A percentile compares a stretch with the other conserved stretches of the same genome.
Conservation (phyloP, 371 early-diverging fungal genomes). For the Mortierella sp. region DNA sequence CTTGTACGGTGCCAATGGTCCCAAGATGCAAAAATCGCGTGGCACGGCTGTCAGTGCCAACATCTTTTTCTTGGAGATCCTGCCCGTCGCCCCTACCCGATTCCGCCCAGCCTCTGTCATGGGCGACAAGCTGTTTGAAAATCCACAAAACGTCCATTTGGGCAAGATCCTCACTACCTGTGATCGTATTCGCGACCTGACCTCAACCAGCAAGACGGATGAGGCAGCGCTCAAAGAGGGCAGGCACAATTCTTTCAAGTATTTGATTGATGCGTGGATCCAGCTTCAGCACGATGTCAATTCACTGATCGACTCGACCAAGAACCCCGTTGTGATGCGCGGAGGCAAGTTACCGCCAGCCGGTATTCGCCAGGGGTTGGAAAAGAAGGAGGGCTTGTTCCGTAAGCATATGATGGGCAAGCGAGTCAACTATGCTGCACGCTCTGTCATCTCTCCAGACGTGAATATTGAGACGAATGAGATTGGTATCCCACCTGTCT, state of each 20-base stretch:
- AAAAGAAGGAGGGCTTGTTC: constrained; percentile 99
- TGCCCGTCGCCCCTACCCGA: constrained; percentile 96
- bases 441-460: constrained; percentile 99
- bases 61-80: constrained; percentile 95
- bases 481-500: constrained; percentile 98
- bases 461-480: constrained; percentile 98
- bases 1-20: constrained; percentile 80
- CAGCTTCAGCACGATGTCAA: constrained; percentile 91
- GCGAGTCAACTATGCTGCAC: constrained; percentile 99
- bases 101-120: constrained; percentile 96
- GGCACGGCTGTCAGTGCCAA: constrained; percentile 64
- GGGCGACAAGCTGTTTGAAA: constrained; percentile 92
- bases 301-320: constrained; percentile 92
- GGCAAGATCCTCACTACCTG: constrained; percentile 87
- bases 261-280: constrained; percentile 81
- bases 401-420: constrained; percentile 99
- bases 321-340: constrained; percentile 67
- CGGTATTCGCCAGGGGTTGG: constrained; percentile 97
- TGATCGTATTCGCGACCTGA: constrained; percentile 72
- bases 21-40: constrained; percentile 57
- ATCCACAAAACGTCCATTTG: constrained; percentile 92
- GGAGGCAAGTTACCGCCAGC: constrained; percentile 74
- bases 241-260: constrained; percentile 57
- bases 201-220: constrained; percentile 58
- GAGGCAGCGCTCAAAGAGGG: constrained; percentile 55